Evolutionary conservation across 306 rosid species (phyloP), one percentile per base, ranked within the genome.

Genomic region (Gastrolobium villosum): DNA sequence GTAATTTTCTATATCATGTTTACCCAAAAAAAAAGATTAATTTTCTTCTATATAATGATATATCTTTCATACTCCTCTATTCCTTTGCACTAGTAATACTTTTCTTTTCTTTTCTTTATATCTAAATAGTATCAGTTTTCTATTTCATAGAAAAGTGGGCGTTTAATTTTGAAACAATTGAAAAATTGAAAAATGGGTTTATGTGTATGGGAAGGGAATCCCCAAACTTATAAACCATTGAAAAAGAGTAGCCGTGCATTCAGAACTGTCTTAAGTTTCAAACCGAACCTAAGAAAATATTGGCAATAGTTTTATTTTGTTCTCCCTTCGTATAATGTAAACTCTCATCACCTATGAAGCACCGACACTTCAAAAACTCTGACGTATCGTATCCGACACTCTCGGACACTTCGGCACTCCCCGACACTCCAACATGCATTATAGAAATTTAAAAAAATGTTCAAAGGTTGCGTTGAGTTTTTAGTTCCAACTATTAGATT

Each of bases 141-240:
- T 20, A 20, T 37, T 62, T 30, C 48, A 13, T 7, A 7, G 31
- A 37, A 62, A 62, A 35, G 13, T 26, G 26, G 31, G n/a, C 4
- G 44, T 49, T 32, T 48, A 15, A 39, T 14, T 37, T 39, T 64
- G 70, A 3, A 8, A 7, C 8, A 6, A 31, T 46, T 9, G 54
- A 41, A 7, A 8, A 6, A 31, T 46, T 26, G 54, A 41, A 68
- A 36, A 36, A 44, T 11, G 1, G 20, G 52, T 7, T 2, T n/a
- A 34, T n/a, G 45, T 67, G n/a, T 14, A 5, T 48, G 30, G 1
- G 6, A 57, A 3, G 44, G 39, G 20, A 32, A 46, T 13, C 14
- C 30, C 60, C 49, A 3, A 70, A 3, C 43, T 2, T 41, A 45
- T 49, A 80, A 64, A 53, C 67, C 72, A 40, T 70, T 69, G 75